Percentiles rank a stretch among this genome's conserved stretches.
Conservation (phyloP, 2,329 filamentous ascomycete genomes). For the Pseudopithomyces chartarum region DNA sequence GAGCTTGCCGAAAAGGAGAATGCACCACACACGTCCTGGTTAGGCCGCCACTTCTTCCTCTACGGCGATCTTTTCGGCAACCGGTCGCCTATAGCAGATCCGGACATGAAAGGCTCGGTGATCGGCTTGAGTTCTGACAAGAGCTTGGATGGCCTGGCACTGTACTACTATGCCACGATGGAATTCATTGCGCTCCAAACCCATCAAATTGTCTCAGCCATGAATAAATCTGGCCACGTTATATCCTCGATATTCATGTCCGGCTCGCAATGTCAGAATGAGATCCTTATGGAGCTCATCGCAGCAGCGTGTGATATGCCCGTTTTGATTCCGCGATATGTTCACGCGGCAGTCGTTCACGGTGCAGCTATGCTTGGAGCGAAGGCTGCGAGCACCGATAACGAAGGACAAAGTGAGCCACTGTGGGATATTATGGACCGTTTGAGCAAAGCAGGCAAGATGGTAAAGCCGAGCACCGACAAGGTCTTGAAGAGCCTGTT, state of each 20-base stretch:
- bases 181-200: constrained; percentile 99
- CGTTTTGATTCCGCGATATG: constrained; percentile 89
- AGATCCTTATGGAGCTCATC: constrained; percentile 87
- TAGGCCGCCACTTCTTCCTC: constrained; percentile 96
- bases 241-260: constrained; percentile 98
- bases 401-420: constrained; percentile 78
- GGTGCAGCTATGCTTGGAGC: constrained; percentile 98
- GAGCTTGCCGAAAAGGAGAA: constrained; percentile 71
- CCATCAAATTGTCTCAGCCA: constrained; percentile 88
- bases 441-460: constrained; percentile 90
- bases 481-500: constrained; percentile 77
- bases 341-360: constrained; percentile 93
- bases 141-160: constrained; percentile 81
- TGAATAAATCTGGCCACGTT: constrained; percentile 88
- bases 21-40: constrained; percentile 80
- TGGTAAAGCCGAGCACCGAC: constrained; percentile 76
- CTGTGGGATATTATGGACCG: constrained; percentile 98
- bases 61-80: constrained; percentile 98
- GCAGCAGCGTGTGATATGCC: constrained; percentile 91
- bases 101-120: constrained; percentile 88
- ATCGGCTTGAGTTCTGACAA: constrained; percentile 88
- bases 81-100: constrained; percentile 88
- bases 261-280: constrained; percentile 95
- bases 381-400: constrained; percentile 87
- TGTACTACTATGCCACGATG: constrained; percentile 95